Conservation (phyloP, 2,329 filamentous ascomycete species). For the Fusarium sp. region DNA sequence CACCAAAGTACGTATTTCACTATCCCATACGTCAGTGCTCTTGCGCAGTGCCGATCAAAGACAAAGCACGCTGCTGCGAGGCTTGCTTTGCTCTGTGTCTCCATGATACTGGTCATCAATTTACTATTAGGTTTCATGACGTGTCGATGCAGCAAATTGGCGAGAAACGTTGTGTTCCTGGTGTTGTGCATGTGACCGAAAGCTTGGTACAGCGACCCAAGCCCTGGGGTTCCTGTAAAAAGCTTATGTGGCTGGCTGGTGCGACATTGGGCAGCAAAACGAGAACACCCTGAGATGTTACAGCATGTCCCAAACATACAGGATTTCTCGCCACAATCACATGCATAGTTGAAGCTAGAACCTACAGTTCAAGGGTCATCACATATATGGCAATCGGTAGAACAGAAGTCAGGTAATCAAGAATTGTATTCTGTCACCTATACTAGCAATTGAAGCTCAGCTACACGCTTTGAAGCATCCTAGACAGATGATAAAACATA, state of each 20-base stretch:
- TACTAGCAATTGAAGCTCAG: neutral
- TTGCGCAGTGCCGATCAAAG: neutral
- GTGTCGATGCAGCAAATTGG: neutral
- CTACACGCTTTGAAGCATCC: neutral
- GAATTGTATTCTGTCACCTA: conserved; percentile 1
- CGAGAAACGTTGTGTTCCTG: neutral
- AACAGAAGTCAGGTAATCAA: neutral
- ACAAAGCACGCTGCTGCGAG: neutral
- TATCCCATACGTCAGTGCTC: neutral
- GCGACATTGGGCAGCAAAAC: neutral
- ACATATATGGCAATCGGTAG: neutral
- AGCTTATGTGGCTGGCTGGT: neutral
- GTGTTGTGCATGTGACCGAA: neutral
- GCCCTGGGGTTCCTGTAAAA: neutral
- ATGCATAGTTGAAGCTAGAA: too few species aligned
- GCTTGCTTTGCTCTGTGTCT: neutral
- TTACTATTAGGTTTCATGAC: neutral
- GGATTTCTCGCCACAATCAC: too few species aligned
- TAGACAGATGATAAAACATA: neutral
- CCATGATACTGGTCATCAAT: neutral
- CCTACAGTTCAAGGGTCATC: neutral
- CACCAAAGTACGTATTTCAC: neutral
- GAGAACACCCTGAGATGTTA: neutral
- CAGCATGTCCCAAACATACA: neutral
- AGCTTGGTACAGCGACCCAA: neutral